Evolutionary conservation across 164 flowering plant genomes (phyloP), one percentile per base, ranked within the genome.

Genomic region (Liquidambar formosana): DNA sequence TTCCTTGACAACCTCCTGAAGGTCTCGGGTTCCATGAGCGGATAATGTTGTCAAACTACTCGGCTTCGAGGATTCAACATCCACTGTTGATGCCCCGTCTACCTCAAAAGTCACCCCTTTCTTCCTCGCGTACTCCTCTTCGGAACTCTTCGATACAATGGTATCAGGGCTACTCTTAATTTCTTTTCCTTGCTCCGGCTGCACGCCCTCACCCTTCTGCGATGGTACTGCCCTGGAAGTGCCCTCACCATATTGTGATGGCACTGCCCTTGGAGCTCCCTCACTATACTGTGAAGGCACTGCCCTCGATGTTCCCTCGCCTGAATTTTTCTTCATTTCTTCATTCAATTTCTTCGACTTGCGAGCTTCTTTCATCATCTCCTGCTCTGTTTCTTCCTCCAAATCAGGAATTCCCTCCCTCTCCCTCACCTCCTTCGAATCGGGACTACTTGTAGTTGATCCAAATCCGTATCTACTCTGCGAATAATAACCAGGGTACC

Each of bases 391-490:
- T 66, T 91, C 99, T 46, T 96, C 98, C 77, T 96, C 99, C 77
- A 96, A 83, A 67, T 93, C 95, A 38, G 99, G 99, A 79, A 96
- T 96, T 38, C 98, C 98, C 73, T 96, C 99, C 60, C 93, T 85
- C 71, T 81, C 87, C 78, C 99, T 84, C 79, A 95, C 97, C 74
- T 90, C 93, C 47, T 68, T 80, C 10, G 95, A 93, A 82, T 96
- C 97, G 8, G 92, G 92, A 67, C 98, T 93, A 65, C 96, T 89
- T 12, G 76, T 26, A 22, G 63, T 78, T 5, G 97, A 91, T 38
- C 86, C 86, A 63, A 68, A 67, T 18, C 86, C 91, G 61, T 76
- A 76, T 33, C 69, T 77, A 51, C 64, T 48, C 23, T 19, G 44
- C 1, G 80, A 52, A 67, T 78, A 81, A 63, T 69, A 81, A 28